These are phyloP conservation scores for Gossypium australe DNA, from an alignment of 345 rosid species.

Conservation along the genomic window DNA sequence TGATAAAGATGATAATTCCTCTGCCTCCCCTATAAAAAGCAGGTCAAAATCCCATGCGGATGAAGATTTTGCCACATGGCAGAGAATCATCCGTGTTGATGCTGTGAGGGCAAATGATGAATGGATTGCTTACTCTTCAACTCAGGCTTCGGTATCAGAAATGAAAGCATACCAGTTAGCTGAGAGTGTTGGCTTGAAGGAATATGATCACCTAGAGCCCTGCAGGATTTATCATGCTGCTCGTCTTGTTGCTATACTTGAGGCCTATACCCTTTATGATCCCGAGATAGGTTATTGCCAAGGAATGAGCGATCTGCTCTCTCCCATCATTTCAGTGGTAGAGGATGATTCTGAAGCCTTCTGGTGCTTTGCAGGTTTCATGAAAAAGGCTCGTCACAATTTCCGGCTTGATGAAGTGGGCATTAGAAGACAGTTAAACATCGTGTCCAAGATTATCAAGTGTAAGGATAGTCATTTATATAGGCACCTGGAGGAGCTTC, in stretches of 20 bases:
- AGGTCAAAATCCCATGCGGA: conserved; percentile 30
- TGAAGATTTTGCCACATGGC: conserved; percentile 88
- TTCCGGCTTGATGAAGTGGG: conserved; percentile 92
- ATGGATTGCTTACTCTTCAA: conserved; percentile 62
- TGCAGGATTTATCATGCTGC: conserved; percentile 1
- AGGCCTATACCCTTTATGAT: conserved; percentile 75
- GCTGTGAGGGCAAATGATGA: conserved; percentile 85
- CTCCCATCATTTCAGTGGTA: conserved; percentile 66
- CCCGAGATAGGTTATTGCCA: conserved; percentile 84
- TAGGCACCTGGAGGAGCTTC: conserved; percentile 80
- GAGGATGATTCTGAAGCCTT: conserved; percentile 74
- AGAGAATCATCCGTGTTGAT: conserved; percentile 85
- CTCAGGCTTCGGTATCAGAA: conserved; percentile 54
- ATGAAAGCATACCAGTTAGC: neutral
- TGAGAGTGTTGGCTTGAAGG: conserved; percentile 1
- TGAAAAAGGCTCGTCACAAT: conserved; percentile 88
- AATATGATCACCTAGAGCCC: neutral
- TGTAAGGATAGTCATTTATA: conserved; percentile 72
- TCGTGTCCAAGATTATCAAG: conserved; percentile 79
- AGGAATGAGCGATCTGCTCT: conserved; percentile 93
- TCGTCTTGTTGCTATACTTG: neutral
- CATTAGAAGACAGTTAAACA: conserved; percentile 72
- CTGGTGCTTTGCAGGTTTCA: conserved; percentile 91
- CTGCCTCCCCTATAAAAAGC: conserved; percentile 27
- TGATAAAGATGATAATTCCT: conserved; percentile 21